A percentile compares a stretch with the other conserved stretches of the same genome.
Evolutionary conservation across 2,329 filamentous ascomycete species (phyloP).

Genomic region (Aspergillus carbonarius): DNA sequence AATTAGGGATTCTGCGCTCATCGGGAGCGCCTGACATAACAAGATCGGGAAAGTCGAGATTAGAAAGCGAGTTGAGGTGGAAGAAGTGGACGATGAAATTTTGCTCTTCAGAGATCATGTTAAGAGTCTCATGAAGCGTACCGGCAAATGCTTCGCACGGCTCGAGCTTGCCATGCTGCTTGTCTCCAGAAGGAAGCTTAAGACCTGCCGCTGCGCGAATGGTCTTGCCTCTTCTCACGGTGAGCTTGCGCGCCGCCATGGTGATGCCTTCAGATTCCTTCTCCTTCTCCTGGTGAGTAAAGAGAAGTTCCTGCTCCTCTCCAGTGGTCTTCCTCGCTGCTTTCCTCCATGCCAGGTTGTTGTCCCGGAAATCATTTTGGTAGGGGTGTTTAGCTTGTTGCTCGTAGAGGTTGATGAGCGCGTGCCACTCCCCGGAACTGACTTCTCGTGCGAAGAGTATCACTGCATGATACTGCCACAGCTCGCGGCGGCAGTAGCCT

Average conservation of each 20-base stretch:
- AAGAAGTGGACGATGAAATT: constrained; percentile 98
- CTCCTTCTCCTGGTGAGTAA: constrained; percentile 86
- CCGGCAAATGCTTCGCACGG: constrained; percentile 80
- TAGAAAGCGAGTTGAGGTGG: constrained; percentile 83
- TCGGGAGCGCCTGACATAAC: constrained; percentile 66
- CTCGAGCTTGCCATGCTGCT: constrained; percentile 64
- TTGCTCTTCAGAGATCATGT: constrained; percentile 86
- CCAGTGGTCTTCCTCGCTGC: constrained; percentile 71
- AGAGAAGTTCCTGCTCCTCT: constrained; percentile 82
- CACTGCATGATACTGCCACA: constrained; percentile 87
- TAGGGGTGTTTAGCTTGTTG: constrained; percentile 74
- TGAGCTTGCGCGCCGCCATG: constrained; percentile 80
- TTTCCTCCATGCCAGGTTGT: constrained; percentile 75
- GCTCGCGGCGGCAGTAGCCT: constrained; percentile 66
- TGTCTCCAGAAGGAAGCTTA: constrained; percentile 48
- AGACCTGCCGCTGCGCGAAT: constrained; percentile 47
- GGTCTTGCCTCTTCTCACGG: constrained; percentile 90
- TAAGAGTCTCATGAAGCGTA: constrained; percentile 76
- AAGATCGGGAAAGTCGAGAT: constrained; percentile 77
- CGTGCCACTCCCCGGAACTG: constrained; percentile 77
- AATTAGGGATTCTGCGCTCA: constrained; percentile 68
- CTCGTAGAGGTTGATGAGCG: constrained; percentile 76
- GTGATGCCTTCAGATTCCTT: constrained; percentile 68
- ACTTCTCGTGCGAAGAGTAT: constrained; percentile 87
- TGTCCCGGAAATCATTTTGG: constrained; percentile 76